Evolutionary conservation across 108 stramenopile species (phyloP), one percentile per base, ranked within the genome.

Genomic region (Fistulifera pelliculosa): DNA sequence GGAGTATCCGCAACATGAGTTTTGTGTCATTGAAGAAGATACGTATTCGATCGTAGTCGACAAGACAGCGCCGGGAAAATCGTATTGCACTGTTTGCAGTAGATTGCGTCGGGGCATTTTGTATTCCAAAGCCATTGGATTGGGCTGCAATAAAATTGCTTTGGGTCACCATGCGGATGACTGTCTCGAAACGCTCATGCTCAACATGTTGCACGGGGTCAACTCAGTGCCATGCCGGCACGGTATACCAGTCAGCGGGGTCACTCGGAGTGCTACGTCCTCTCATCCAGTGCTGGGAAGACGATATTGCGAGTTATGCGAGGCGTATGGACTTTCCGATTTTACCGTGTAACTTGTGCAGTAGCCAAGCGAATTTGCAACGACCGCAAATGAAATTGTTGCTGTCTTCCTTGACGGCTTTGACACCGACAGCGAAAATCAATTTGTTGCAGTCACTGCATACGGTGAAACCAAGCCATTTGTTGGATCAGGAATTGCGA

Each of bases 121-220:
- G 53, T 71, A 66, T 50, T 59, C 62, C 21, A 70, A 52, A 17
- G 70, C 75, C 0, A 24, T 62, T 19, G 56, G 59, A 38, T 13
- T 67, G 21, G 60, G 68, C 10, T 69, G 68, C 49, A 69, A 61
- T 31, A 65, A 69, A 38, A 60, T 76, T 24, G 66, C 66, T 0
- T 49, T 73, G 31, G 71, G 71, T 7, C 71, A 77, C 41, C 76
- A 77, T 48, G 71, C 62, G 28, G 71, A 77, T 52, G 71, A 77
- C 58, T 64, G 68, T 0, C 47, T 77, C n/a, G 71, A 77, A 50
- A 77, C 76, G 5, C 61, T 73, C 41, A 47, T 77, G 22, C 47
- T 77, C 14, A 77, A 77, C 47, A 63, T 68, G 61, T 28, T 77
- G 10, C 76, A 77, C 42, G 61, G 45, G 76, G 71, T 2, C 54